Evolutionary conservation across 2,329 filamentous ascomycete species (phyloP).

Genomic region (Fusarium longipes): DNA sequence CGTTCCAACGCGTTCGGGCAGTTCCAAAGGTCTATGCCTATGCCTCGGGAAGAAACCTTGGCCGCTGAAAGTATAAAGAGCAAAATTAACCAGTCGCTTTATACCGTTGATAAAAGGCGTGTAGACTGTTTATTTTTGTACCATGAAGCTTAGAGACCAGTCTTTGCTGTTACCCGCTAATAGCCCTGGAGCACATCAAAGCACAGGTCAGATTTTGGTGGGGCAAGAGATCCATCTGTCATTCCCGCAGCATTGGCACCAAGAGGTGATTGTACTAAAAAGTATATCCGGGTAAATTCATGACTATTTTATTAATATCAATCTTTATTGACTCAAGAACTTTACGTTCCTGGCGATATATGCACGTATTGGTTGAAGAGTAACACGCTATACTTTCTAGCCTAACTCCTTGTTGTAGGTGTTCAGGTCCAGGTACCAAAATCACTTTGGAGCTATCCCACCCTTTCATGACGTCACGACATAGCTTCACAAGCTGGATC

Average conservation of each 20-base stretch:
- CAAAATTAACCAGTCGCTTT: too few species aligned
- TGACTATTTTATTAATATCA: neutral
- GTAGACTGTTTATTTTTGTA: too few species aligned
- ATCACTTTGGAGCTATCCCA: conserved; percentile 2
- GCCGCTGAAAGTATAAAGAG: too few species aligned
- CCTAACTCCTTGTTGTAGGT: neutral
- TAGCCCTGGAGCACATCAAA: conserved; percentile 32
- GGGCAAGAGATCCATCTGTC: neutral
- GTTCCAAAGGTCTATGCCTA: neutral
- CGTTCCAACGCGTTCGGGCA: conserved; percentile 19
- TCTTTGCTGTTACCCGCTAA: too few species aligned
- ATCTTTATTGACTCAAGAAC: neutral
- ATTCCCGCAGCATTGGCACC: conserved; percentile 4
- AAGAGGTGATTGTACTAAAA: neutral
- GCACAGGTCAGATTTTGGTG: conserved; percentile 22
- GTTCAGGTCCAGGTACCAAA: neutral
- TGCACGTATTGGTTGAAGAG: neutral
- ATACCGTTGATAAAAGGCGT: too few species aligned
- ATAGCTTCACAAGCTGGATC: conserved; percentile 22
- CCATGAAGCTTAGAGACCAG: too few species aligned
- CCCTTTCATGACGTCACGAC: conserved; percentile 44
- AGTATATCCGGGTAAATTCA: neutral
- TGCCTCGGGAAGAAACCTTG: too few species aligned
- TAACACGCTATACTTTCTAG: neutral
- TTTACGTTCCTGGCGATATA: neutral